Percentiles rank a stretch among this genome's conserved stretches.
Conservation (phyloP, 1,284 basidiomycete species). For the Marasmius tenuissimus region DNA sequence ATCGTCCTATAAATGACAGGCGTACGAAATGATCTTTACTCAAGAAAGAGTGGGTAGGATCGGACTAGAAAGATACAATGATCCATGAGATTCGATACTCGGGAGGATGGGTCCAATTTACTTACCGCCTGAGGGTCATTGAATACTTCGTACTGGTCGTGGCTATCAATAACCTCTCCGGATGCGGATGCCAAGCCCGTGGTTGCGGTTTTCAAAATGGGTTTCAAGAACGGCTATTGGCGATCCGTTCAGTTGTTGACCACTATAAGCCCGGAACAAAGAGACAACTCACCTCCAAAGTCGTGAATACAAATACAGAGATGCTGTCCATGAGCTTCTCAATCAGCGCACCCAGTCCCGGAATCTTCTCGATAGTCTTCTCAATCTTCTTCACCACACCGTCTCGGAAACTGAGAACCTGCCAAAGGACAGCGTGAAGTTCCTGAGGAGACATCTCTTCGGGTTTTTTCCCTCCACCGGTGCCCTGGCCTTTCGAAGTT, state of each 20-base stretch:
- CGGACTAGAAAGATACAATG: slow-evolving; percentile 49
- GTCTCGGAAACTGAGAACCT: slow-evolving; percentile 86
- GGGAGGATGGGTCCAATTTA: slow-evolving; percentile 2
- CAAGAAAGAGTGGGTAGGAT: slow-evolving; percentile 85
- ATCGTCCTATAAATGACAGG: slow-evolving; percentile 14
- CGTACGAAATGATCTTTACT: slow-evolving; percentile 80
- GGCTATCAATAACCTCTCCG: slow-evolving; percentile 75
- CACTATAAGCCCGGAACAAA: background rate
- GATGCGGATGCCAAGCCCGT: slow-evolving; percentile 59
- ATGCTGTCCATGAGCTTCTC: slow-evolving; percentile 84
- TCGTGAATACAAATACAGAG: slow-evolving; percentile 80
- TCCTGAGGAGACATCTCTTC: slow-evolving; percentile 89
- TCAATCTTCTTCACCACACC: slow-evolving; percentile 84
- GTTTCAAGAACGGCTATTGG: slow-evolving; percentile 73
- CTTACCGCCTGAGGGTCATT: slow-evolving; percentile 73
- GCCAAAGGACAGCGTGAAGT: slow-evolving; percentile 81
- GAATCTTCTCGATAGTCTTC: slow-evolving; percentile 80
- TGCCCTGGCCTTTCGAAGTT: background rate
- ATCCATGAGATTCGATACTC: slow-evolving; percentile 5
- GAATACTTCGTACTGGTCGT: slow-evolving; percentile 85
- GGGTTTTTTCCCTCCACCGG: slow-evolving; percentile 53
- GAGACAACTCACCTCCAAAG: slow-evolving; percentile 55
- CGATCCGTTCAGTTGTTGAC: slow-evolving; percentile 6
- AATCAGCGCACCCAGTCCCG: slow-evolving; percentile 67
- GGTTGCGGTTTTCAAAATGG: slow-evolving; percentile 68